Evolutionary conservation across 192 early-diverging fungal species (phyloP), one percentile per base, ranked within the genome.

Genomic region (Geosiphon pyriformis): DNA sequence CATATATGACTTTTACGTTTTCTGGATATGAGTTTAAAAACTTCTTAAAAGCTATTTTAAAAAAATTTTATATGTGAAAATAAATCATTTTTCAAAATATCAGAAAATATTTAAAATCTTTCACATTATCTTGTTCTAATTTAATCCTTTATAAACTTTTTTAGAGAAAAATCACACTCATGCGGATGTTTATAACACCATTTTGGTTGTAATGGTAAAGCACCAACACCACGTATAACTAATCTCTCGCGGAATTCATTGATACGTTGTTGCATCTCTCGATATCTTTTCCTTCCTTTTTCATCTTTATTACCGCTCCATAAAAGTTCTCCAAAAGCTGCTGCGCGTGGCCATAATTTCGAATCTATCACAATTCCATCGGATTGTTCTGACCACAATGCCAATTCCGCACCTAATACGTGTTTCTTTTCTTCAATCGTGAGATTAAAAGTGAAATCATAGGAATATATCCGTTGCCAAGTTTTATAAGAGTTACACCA

Each of bases 401-500:
- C 76, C 1, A 84, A 85, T 67, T 92, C 91, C 6, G 50, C 88
- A 25, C 91, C 91, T 0, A 90, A 61, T 26, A 92, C 83, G 42
- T 74, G 78, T 52, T 82, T 78, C 6, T 71, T 68, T 62, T 91
- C 76, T 15, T 69, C 72, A 11, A 70, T 25, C 3, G 61, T 77
- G 30, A 90, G 69, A 6, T 81, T 83, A 33, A 74, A 77, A 42
- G 79, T 71, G 17, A 83, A 71, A 67, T 91, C 80, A 71, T 88
- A 91, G 61, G 79, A 80, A 68, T 92, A 90, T 2, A 88, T 78
- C 59, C 78, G 78, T 75, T 88, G 84, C 91, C 89, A 91, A 17
- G 80, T 69, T 76, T 88, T 87, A 74, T 80, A 90, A 6, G 88
- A 85, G 42, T 86, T 87, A 74, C 84, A 86, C 82, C 83, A 69